These are phyloP conservation scores for Sclerotinia sclerotiorum DNA, from an alignment of 2,329 filamentous ascomycete genomes.

Conservation along the genomic window DNA sequence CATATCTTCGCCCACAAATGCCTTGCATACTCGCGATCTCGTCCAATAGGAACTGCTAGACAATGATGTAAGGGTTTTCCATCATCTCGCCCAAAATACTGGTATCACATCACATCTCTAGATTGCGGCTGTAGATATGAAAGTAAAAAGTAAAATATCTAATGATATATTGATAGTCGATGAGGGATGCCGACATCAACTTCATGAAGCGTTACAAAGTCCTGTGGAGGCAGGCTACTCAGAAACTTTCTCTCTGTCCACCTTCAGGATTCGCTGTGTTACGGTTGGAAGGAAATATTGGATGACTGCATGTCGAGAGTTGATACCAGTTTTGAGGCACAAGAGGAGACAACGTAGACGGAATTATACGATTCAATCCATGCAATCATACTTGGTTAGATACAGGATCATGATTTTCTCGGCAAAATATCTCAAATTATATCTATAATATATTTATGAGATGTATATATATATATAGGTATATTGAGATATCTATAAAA, in stretches of 20 bases:
- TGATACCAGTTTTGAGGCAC: neutral
- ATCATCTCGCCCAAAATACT: neutral
- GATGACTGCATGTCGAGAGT: slow-evolving; percentile 9
- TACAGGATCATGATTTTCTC: neutral
- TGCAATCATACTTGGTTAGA: neutral
- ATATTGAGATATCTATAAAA: neutral
- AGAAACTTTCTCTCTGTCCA: neutral
- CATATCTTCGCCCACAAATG: neutral
- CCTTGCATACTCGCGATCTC: slow-evolving; percentile 7
- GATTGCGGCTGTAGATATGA: neutral
- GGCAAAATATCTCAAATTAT: neutral
- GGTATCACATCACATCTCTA: neutral
- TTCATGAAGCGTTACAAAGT: slow-evolving; percentile 2
- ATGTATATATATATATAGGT: neutral
- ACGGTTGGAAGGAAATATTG: slow-evolving; percentile 3
- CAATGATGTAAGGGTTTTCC: neutral
- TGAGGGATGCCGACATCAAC: neutral
- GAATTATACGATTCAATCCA: neutral
- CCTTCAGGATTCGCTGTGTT: neutral
- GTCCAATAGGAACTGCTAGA: neutral
- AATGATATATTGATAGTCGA: neutral
- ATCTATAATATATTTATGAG: neutral
- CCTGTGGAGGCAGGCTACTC: neutral
- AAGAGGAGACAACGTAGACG: neutral
- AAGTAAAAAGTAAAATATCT: neutral